phyloP scores from a whole-genome alignment of 192 early-diverging fungal genomes.

The Coemansia sp. region DNA sequence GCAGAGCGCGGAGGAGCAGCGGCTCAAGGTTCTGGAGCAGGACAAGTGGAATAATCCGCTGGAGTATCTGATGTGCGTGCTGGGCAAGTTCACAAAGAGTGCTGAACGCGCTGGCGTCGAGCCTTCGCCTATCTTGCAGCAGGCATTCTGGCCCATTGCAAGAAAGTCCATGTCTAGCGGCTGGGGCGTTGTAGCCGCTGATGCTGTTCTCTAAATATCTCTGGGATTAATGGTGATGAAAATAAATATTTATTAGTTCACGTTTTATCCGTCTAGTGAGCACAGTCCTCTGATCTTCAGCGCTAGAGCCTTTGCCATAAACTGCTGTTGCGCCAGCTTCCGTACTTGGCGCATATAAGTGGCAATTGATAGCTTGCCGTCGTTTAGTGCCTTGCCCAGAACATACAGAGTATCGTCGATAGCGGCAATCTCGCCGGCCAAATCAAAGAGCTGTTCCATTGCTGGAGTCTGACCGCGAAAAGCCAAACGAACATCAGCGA shows the following conservation, averaged over 20 bases:
- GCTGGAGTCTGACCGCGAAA: conserved; percentile 46
- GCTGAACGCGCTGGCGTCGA: conserved; percentile 51
- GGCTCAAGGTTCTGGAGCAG: conserved; percentile 39
- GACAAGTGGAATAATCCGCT: conserved; percentile 56
- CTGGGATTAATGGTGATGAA: neutral
- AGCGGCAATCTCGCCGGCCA: conserved; percentile 88
- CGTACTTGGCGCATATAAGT: conserved; percentile 86
- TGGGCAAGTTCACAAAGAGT: conserved; percentile 41
- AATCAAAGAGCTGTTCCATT: conserved; percentile 76
- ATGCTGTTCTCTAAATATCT: conserved; percentile 33
- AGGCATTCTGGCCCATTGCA: conserved; percentile 56
- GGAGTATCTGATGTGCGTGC: conserved; percentile 56
- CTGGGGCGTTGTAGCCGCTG: conserved; percentile 48
- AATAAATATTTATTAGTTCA: neutral
- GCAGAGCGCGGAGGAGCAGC: conserved; percentile 35
- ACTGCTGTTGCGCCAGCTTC: conserved; percentile 84
- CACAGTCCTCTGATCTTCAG: conserved; percentile 66
- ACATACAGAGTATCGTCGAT: conserved; percentile 88
- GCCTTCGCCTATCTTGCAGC: conserved; percentile 51
- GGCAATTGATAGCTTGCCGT: conserved; percentile 70
- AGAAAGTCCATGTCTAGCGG: conserved; percentile 47
- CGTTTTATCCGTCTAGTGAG: conserved; percentile 12
- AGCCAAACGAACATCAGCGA: conserved; percentile 24
- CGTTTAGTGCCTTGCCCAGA: conserved; percentile 77
- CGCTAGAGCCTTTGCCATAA: conserved; percentile 81